Evolutionary conservation across 768 basidiomycete genomes (phyloP).

Genomic region (Bullera alba): DNA sequence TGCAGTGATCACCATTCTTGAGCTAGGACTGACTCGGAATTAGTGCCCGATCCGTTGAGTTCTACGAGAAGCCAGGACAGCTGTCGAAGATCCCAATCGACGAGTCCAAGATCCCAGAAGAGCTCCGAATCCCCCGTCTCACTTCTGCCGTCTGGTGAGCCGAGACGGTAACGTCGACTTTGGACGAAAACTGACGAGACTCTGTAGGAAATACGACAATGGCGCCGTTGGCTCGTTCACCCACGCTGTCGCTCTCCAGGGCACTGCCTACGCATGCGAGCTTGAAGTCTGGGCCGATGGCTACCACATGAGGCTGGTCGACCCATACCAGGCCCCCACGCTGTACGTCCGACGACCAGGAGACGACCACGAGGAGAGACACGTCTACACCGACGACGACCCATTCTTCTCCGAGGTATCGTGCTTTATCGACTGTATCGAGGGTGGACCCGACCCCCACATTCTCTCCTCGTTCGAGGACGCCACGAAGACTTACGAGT

Average conservation of each 20-base stretch:
- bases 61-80: constrained; percentile 79
- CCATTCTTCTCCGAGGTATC: constrained; percentile 75
- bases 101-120: constrained; percentile 72
- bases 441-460: constrained; percentile 73
- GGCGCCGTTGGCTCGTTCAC: constrained; percentile 90
- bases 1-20: neutral
- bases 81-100: constrained; percentile 76
- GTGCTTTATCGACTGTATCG: constrained; percentile 79
- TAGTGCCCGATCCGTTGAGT: constrained; percentile 75
- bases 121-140: constrained; percentile 87
- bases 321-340: constrained; percentile 88
- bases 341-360: constrained; percentile 59
- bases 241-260: constrained; percentile 85
- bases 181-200: neutral
- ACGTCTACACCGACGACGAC: constrained; percentile 40
- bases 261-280: constrained; percentile 87
- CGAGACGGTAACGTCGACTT: neutral
- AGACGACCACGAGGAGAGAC: constrained; percentile 47
- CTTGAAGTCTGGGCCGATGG: constrained; percentile 91
- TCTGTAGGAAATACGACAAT: constrained; percentile 69
- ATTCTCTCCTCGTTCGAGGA: constrained; percentile 83
- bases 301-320: constrained; percentile 56
- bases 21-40: constrained; percentile 1
- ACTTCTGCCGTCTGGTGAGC: constrained; percentile 77
- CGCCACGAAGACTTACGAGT: constrained; percentile 75